These are phyloP conservation scores for Chlamydomonas sphaeroides DNA, from an alignment of 139 green algal species.

Conservation along the genomic window DNA sequence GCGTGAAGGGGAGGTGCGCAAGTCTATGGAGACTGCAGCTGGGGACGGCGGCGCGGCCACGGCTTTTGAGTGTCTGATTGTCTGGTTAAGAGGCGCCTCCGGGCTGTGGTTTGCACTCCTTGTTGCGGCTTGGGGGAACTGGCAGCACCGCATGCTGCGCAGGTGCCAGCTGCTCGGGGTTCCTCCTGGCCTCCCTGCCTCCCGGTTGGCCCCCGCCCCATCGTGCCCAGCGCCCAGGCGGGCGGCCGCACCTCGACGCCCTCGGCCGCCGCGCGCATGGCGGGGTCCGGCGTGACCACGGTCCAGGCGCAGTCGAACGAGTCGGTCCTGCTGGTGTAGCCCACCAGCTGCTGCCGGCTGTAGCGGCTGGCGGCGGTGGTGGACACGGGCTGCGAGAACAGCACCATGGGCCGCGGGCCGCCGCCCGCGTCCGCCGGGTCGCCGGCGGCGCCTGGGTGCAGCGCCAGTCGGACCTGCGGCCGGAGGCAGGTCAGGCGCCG, in stretches of 20 bases:
- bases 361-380: constrained; percentile 56
- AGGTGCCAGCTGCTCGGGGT: no score
- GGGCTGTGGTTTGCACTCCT: no score
- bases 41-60: no score
- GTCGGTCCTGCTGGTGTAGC: constrained; percentile 45
- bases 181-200: no score
- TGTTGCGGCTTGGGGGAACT: no score
- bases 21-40: no score
- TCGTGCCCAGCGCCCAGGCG: no score
- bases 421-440: constrained; percentile 40
- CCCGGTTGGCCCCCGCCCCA: no score
- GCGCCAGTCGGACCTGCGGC: constrained; percentile 31
- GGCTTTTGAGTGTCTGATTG: no score
- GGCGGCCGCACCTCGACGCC: constrained; percentile 56
- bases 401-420: constrained; percentile 46
- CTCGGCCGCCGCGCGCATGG: constrained; percentile 22
- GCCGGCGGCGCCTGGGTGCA: constrained; percentile 36
- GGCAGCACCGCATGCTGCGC: no score
- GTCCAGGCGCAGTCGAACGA: constrained; percentile 62
- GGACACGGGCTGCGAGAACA: constrained; percentile 64
- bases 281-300: constrained; percentile 53
- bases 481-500: background rate
- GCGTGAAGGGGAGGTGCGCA: no score
- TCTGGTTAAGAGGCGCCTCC: no score
- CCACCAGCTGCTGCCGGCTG: constrained; percentile 63